These are phyloP conservation scores for Pseudotsuga menziesii DNA, from an alignment of 75 land plant species.

Conservation along the genomic window DNA sequence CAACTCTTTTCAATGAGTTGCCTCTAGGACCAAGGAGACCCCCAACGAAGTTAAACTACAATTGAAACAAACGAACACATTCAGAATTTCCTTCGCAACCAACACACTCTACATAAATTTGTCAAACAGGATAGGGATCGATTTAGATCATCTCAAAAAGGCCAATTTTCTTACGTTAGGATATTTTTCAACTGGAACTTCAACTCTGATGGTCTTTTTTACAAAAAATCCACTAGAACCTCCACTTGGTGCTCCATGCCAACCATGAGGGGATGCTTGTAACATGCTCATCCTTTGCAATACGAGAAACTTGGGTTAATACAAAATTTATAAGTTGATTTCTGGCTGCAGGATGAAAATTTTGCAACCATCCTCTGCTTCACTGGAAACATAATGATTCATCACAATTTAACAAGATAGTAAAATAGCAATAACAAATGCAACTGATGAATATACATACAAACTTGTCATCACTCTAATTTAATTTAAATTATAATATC, in stretches of 20 bases:
- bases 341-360: neutral
- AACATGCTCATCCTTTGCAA: slow-evolving; percentile 45
- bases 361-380: neutral
- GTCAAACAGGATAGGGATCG: neutral
- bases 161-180: slow-evolving; percentile 55
- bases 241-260: slow-evolving; percentile 55
- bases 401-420: neutral
- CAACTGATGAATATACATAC: neutral
- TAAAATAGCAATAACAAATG: neutral
- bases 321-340: neutral
- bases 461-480: neutral
- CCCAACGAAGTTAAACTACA: slow-evolving; percentile 97
- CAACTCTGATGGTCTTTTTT: slow-evolving; percentile 83
- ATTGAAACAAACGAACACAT: neutral
- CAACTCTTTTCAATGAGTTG: slow-evolving; percentile 93
- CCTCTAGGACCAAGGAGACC: slow-evolving; percentile 96
- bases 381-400: neutral
- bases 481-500: neutral
- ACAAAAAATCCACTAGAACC: slow-evolving; percentile 72
- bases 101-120: neutral
- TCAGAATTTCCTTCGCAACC: neutral
- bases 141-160: neutral
- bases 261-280: slow-evolving; percentile 44
- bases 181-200: slow-evolving; percentile 84
- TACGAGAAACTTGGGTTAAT: neutral